Evolutionary conservation across 2,329 filamentous ascomycete genomes (phyloP).

Genomic region (Knoxdaviesia proteae): DNA sequence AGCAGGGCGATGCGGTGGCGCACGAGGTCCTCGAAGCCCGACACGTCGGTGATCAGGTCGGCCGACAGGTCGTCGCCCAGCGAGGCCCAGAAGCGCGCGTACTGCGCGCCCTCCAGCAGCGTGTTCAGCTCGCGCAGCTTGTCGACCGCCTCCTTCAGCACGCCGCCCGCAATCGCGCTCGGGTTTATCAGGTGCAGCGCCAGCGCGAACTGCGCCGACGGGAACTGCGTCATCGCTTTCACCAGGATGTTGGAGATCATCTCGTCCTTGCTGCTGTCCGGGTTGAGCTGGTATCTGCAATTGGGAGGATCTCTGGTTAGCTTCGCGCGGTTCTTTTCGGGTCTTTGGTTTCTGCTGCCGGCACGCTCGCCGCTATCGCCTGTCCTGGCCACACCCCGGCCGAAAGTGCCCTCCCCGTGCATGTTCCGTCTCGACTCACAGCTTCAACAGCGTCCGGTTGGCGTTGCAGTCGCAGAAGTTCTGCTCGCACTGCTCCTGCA

Average conservation of each 20-base stretch:
- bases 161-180: constrained; percentile 41
- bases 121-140: constrained; percentile 72
- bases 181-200: constrained; percentile 85
- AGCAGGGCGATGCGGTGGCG: constrained; percentile 76
- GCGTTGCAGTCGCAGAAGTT: constrained; percentile 91
- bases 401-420: too few relatives aligned
- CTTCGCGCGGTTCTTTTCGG: constrained; percentile 39
- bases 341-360: constrained; percentile 15
- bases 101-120: constrained; percentile 77
- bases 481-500: constrained; percentile 84
- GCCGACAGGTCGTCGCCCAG: constrained; percentile 88
- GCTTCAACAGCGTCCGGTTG: constrained; percentile 85
- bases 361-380: too few relatives aligned
- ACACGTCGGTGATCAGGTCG: constrained; percentile 82
- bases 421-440: constrained; percentile 42
- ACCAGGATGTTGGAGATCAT: constrained; percentile 97
- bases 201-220: constrained; percentile 84
- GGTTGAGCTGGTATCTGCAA: constrained; percentile 97
- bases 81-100: constrained; percentile 79
- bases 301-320: too few relatives aligned
- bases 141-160: constrained; percentile 74
- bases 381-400: too few relatives aligned
- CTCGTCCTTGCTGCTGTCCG: constrained; percentile 89
- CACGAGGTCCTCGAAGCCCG: constrained; percentile 87
- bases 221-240: constrained; percentile 94